phyloP scores from a whole-genome alignment of 208 protist species.

The Acanthamoeba castellanii region DNA sequence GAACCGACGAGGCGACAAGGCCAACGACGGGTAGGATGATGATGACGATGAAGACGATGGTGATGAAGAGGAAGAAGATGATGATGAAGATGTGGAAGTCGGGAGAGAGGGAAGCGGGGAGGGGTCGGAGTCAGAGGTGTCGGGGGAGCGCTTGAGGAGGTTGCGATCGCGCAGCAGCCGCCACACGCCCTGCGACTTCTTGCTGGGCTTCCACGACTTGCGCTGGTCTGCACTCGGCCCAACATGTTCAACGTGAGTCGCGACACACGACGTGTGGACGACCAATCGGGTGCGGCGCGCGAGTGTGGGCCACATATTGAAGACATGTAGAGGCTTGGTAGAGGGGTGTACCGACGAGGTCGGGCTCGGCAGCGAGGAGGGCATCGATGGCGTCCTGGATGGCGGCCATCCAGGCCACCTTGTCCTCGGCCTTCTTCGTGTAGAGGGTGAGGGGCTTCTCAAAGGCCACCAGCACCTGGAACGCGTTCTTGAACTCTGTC shows the following conservation, averaged over 20 bases:
- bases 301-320: too few relatives aligned
- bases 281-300: too few relatives aligned
- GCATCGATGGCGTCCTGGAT: conserved; percentile 41
- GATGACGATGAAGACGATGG: too few relatives aligned
- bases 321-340: too few relatives aligned
- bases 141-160: background rate
- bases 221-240: background rate
- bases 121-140: background rate
- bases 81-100: background rate
- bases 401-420: conserved; percentile 34
- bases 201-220: conserved; percentile 13
- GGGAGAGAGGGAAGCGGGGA: too few relatives aligned
- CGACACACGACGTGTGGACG: too few relatives aligned
- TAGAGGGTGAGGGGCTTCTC: conserved; percentile 25
- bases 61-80: background rate
- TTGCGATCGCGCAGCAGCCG: background rate
- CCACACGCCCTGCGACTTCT: conserved; percentile 57
- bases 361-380: background rate
- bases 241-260: too few relatives aligned
- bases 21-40: background rate
- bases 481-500: conserved; percentile 49
- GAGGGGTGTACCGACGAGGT: background rate
- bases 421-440: conserved; percentile 33
- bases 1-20: too few relatives aligned
- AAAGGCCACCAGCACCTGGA: background rate